Percentiles rank a stretch among this genome's conserved stretches.
Conservation (phyloP, 208 protist species). For the Tritrichomonas musculus region DNA sequence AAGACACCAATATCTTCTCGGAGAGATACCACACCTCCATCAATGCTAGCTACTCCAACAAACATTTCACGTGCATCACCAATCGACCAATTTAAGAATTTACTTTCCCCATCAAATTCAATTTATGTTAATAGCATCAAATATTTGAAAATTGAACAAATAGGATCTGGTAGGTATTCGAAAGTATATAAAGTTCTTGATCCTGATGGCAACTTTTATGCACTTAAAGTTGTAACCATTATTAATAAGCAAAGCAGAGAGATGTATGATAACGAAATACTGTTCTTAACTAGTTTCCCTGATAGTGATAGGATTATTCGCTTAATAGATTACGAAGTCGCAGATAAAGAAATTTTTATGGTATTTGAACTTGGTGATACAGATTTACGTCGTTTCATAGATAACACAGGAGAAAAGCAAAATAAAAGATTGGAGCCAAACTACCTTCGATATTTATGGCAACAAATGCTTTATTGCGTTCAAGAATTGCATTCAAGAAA, state of each 20-base stretch:
- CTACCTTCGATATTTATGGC: not conserved
- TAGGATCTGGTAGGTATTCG: not conserved
- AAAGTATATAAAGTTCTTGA: not conserved
- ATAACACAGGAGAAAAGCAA: not conserved
- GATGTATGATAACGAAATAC: not conserved
- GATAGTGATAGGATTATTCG: not conserved
- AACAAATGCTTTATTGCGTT: conserved; percentile 55
- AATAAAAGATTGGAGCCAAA: not conserved
- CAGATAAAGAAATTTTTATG: not conserved
- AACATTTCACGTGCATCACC: not conserved
- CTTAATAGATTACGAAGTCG: not conserved
- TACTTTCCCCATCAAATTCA: not conserved
- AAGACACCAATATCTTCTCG: no score
- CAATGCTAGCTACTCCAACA: no score
- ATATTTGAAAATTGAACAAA: not conserved
- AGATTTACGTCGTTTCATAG: not conserved
- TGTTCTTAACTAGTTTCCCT: not conserved
- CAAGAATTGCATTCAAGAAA: conserved; percentile 50
- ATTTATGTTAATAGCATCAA: not conserved
- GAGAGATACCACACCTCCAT: no score
- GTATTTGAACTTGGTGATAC: not conserved
- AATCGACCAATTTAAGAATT: not conserved
- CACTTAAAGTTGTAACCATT: not conserved
- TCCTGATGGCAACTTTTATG: not conserved
- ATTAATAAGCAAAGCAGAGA: not conserved